Evolutionary conservation across 352 stramenopile species (phyloP).

Genomic region (Pythium rishiriense): DNA sequence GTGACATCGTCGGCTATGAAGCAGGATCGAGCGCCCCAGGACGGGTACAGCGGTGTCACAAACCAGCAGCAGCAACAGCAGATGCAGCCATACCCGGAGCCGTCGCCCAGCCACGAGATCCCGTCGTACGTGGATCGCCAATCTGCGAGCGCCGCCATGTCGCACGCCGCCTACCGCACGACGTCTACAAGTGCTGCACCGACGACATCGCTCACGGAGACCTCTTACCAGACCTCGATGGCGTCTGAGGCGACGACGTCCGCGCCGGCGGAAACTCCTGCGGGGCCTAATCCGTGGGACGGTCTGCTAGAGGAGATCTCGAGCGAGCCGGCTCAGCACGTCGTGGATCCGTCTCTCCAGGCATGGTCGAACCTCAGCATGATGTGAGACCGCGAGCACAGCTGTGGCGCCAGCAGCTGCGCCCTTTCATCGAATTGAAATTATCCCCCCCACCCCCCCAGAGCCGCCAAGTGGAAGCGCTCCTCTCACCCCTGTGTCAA

Average conservation of each 20-base stretch:
- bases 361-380: conserved; percentile 77
- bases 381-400: conserved; percentile 34
- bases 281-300: conserved; percentile 50
- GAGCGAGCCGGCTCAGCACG: conserved; percentile 35
- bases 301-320: conserved; percentile 78
- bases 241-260: conserved; percentile 7
- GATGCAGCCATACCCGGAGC: conserved; percentile 26
- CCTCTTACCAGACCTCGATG: conserved; percentile 9
- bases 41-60: conserved; percentile 1
- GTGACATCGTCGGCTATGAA: neutral
- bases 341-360: conserved; percentile 58
- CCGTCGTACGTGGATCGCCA: conserved; percentile 18
- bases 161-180: conserved; percentile 16
- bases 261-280: neutral
- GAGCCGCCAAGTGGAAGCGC: conserved; percentile 27
- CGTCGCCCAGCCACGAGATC: conserved; percentile 18
- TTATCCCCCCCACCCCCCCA: neutral
- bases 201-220: conserved; percentile 7
- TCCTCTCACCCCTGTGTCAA: neutral
- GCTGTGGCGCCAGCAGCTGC: conserved; percentile 11
- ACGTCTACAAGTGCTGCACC: conserved; percentile 12
- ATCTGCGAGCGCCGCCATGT: conserved; percentile 2
- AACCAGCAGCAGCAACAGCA: conserved; percentile 25
- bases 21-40: conserved; percentile 1
- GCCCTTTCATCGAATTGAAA: conserved; percentile 1